Percentiles rank a stretch among this genome's conserved stretches.
Evolutionary conservation across 1,139 yeast genomes (phyloP).

Genomic region (Lizanozyma gosingica): DNA sequence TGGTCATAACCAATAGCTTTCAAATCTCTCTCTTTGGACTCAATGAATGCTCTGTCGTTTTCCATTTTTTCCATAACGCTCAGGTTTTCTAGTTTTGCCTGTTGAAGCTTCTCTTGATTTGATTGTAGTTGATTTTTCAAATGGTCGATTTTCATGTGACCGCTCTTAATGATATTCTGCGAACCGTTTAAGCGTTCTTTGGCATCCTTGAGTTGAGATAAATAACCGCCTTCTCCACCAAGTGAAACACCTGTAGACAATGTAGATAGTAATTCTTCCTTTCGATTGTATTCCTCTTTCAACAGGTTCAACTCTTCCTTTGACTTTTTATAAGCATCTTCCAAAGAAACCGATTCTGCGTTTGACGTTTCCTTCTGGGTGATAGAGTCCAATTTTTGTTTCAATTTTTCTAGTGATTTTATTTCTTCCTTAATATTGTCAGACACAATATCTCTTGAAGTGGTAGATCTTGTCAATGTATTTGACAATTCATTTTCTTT

Average conservation of each 20-base stretch:
- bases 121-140: slow-evolving; percentile 43
- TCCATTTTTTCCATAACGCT: slow-evolving; percentile 34
- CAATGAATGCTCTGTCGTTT: slow-evolving; percentile 29
- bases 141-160: slow-evolving; percentile 51
- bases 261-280: slow-evolving; percentile 76
- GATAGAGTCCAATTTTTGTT: slow-evolving; percentile 13
- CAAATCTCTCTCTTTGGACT: slow-evolving; percentile 35
- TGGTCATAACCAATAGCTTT: slow-evolving; percentile 55
- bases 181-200: slow-evolving; percentile 50
- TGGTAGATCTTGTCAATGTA: slow-evolving; percentile 57
- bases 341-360: slow-evolving; percentile 10
- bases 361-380: slow-evolving; percentile 4
- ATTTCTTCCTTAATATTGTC: slow-evolving; percentile 7
- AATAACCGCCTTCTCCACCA: slow-evolving; percentile 80
- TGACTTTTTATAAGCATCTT: slow-evolving; percentile 30
- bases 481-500: slow-evolving; percentile 53
- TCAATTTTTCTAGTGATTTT: slow-evolving; percentile 10
- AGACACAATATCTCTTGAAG: slow-evolving; percentile 46
- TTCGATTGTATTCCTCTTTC: slow-evolving; percentile 45
- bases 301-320: slow-evolving; percentile 34
- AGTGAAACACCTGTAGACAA: slow-evolving; percentile 88
- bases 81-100: slow-evolving; percentile 49
- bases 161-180: slow-evolving; percentile 50
- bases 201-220: slow-evolving; percentile 60
- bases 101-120: slow-evolving; percentile 43